These are phyloP conservation scores for Bacidia rubella DNA, from an alignment of 495 filamentous ascomycete species.

Conservation along the genomic window DNA sequence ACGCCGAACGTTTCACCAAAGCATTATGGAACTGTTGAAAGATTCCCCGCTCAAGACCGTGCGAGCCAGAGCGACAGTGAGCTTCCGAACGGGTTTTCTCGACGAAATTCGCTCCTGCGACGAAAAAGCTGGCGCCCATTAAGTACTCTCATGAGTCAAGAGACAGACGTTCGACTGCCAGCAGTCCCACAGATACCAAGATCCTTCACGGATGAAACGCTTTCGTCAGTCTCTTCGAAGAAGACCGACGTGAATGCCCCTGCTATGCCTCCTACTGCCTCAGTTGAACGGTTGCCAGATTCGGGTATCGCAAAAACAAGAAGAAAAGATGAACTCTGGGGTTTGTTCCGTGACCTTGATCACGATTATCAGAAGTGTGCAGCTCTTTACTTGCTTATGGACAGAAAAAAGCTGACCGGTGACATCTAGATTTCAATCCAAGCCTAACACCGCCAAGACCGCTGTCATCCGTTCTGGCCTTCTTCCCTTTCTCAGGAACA, in stretches of 20 bases:
- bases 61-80: slow-evolving; percentile 23
- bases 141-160: slow-evolving; percentile 34
- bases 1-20: not conserved
- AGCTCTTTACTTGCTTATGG: not conserved
- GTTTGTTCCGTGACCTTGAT: slow-evolving; percentile 66
- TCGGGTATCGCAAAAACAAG: slow-evolving; percentile 28
- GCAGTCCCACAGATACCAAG: slow-evolving; percentile 40
- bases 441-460: slow-evolving; percentile 63
- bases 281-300: slow-evolving; percentile 25
- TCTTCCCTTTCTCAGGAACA: slow-evolving; percentile 68
- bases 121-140: slow-evolving; percentile 39
- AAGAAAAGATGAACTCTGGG: slow-evolving; percentile 83
- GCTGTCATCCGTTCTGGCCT: slow-evolving; percentile 66
- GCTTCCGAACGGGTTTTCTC: slow-evolving; percentile 20
- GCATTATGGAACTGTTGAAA: not conserved
- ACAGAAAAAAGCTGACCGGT: slow-evolving; percentile 12
- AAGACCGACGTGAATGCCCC: slow-evolving; percentile 34
- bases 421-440: slow-evolving; percentile 50
- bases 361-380: slow-evolving; percentile 63
- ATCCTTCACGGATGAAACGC: slow-evolving; percentile 46
- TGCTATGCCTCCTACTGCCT: slow-evolving; percentile 38
- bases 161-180: slow-evolving; percentile 28
- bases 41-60: slow-evolving; percentile 13
- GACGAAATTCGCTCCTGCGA: slow-evolving; percentile 29
- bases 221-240: slow-evolving; percentile 27